phyloP scores from a whole-genome alignment of 768 basidiomycete genomes.

The Russula sp. region DNA sequence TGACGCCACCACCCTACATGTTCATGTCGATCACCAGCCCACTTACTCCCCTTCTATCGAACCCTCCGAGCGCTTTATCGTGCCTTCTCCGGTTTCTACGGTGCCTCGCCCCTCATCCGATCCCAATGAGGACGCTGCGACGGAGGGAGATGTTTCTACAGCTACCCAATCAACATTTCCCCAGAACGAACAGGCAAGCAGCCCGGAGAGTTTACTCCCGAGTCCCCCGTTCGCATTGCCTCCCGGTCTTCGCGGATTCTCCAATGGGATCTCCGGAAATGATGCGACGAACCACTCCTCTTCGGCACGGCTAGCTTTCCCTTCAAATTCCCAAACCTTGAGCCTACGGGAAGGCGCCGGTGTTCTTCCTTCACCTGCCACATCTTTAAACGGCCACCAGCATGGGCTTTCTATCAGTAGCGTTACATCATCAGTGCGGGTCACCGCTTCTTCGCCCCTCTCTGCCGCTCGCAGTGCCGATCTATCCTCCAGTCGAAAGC shows the following conservation, averaged over 20 bases:
- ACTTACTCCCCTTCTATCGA: constrained; percentile 29
- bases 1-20: constrained; percentile 29
- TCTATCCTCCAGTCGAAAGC: constrained; percentile 34
- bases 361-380: constrained; percentile 36
- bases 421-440: constrained; percentile 18
- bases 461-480: constrained; percentile 7
- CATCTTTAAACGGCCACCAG: constrained; percentile 33
- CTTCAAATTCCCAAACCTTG: constrained; percentile 21
- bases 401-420: constrained; percentile 30
- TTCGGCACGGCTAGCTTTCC: constrained; percentile 17
- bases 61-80: constrained; percentile 38
- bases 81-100: constrained; percentile 35
- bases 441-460: constrained; percentile 8
- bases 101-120: constrained; percentile 5
- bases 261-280: constrained; percentile 12
- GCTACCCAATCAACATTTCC: constrained; percentile 36
- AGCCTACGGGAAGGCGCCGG: constrained; percentile 34
- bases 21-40: neutral
- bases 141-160: constrained; percentile 33
- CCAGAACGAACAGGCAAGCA: constrained; percentile 1
- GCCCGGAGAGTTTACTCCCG: constrained; percentile 30
- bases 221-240: constrained; percentile 33
- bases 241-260: constrained; percentile 24
- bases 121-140: constrained; percentile 2
- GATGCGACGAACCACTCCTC: constrained; percentile 2